These are phyloP conservation scores for Pisolithus sp. DNA, from an alignment of 768 basidiomycete species.

Conservation along the genomic window DNA sequence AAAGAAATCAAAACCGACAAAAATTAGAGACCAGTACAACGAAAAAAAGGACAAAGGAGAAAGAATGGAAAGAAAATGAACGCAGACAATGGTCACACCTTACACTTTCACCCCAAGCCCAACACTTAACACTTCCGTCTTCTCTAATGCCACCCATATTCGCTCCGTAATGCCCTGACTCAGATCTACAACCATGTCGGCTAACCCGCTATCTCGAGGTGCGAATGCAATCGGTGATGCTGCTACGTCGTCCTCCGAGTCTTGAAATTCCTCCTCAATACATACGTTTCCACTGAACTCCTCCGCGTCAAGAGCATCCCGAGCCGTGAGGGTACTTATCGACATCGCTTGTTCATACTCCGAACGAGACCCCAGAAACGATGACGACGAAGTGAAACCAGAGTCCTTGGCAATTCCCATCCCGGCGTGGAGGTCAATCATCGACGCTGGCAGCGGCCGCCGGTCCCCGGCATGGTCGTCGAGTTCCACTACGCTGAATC, in stretches of 20 bases:
- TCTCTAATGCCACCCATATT: constrained; percentile 18
- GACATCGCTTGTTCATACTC: constrained; percentile 9
- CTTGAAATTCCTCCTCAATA: too few relatives aligned
- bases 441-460: background rate
- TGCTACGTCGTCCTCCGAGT: background rate
- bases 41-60: too few relatives aligned
- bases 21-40: too few relatives aligned
- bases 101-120: too few relatives aligned
- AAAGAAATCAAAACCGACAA: too few relatives aligned
- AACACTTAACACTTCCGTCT: constrained; percentile 15
- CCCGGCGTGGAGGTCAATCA: background rate
- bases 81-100: background rate
- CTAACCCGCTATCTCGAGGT: background rate
- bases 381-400: constrained; percentile 5
- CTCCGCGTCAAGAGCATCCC: background rate
- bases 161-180: constrained; percentile 1
- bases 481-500: too few relatives aligned
- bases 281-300: too few relatives aligned
- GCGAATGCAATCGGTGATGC: background rate
- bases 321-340: constrained; percentile 14
- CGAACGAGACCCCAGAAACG: constrained; percentile 11
- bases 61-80: too few relatives aligned
- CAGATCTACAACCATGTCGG: background rate
- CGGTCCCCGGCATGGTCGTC: too few relatives aligned
- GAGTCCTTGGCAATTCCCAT: background rate